Percentiles rank a stretch among this genome's conserved stretches.
These are phyloP conservation scores for Albatrellus ellisii DNA, from an alignment of 768 basidiomycete genomes.

Conservation along the genomic window DNA sequence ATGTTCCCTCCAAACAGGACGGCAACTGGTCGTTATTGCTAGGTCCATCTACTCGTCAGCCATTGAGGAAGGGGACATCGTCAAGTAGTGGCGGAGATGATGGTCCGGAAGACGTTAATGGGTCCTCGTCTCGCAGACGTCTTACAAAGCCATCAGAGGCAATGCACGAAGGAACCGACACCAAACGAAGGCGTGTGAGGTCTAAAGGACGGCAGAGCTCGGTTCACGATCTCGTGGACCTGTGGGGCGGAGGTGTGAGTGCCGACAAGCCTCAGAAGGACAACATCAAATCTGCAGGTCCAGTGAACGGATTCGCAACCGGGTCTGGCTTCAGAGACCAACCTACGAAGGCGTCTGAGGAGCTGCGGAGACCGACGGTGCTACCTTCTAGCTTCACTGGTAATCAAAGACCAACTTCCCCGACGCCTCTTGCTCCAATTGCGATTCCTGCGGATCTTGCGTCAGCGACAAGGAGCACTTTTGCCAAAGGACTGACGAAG, in stretches of 20 bases:
- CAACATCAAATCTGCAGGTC: conserved; percentile 1
- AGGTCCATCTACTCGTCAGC: conserved; percentile 5
- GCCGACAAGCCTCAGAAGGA: conserved; percentile 29
- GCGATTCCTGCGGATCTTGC: too few relatives aligned
- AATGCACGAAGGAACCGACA: too few relatives aligned
- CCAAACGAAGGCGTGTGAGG: conserved; percentile 19
- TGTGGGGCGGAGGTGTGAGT: conserved; percentile 50
- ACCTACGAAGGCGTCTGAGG: not conserved
- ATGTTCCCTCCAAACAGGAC: conserved; percentile 16
- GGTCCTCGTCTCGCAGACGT: conserved; percentile 1
- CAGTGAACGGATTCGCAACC: not conserved
- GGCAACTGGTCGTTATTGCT: conserved; percentile 36
- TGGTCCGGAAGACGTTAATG: conserved; percentile 32
- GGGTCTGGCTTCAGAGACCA: not conserved
- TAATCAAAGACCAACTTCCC: too few relatives aligned
- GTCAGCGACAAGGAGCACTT: too few relatives aligned
- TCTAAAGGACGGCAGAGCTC: conserved; percentile 60
- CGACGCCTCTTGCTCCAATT: too few relatives aligned
- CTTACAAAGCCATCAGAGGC: too few relatives aligned
- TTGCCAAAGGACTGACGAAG: too few relatives aligned
- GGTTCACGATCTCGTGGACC: conserved; percentile 70
- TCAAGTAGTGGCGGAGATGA: conserved; percentile 51
- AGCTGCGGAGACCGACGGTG: too few relatives aligned
- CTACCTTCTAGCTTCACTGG: too few relatives aligned
- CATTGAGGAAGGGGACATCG: conserved; percentile 22